Evolutionary conservation across 257 asterid species (phyloP), one percentile per base, ranked within the genome.

Genomic region (Paulownia fortunei): DNA sequence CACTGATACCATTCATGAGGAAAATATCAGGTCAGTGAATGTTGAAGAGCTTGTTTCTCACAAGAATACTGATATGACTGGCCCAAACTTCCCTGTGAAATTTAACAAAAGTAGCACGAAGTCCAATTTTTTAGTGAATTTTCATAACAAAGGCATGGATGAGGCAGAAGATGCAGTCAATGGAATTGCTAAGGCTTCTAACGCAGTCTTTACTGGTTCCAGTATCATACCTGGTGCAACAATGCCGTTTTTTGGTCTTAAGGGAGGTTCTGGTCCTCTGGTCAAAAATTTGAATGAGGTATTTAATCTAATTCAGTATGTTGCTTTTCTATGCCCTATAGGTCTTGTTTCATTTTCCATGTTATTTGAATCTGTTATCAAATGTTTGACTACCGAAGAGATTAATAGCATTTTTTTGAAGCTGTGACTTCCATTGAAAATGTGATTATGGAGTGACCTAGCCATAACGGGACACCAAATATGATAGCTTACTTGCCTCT

Each of bases 221-320:
- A 83, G 60, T 69, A 41, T 46, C 79, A 47, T 54, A 24, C 75
- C 80, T 77, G 89, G 81, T 80, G 79, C 82, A 34, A 77, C 81
- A 24, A 46, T 52, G 34, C 81, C 83, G 16, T 39, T 79, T 54
- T 87, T 80, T 68, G 81, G 80, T 83, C 74, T 77, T 18, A 81
- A 72, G 72, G 80, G 81, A 47, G 55, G 84, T 78, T 75, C 87
- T 56, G 82, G 60, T 81, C 73, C 89, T 82, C 81, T 72, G 72
- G 59, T 68, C 24, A 82, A 78, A 56, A 83, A 62, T 68, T 79
- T 51, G 60, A 60, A 60, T 24, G 84, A 90, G 99, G 98, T 92
- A 91, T n/a, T 5, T 60, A 51, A 58, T 82, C 67, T 30, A 62
- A 34, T 27, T 49, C 80, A 41, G 39, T 74, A 32, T 79, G 69